Percentiles rank a stretch among this genome's conserved stretches.
Evolutionary conservation across 2,329 filamentous ascomycete genomes (phyloP).

Genomic region (Coniella lustricola): DNA sequence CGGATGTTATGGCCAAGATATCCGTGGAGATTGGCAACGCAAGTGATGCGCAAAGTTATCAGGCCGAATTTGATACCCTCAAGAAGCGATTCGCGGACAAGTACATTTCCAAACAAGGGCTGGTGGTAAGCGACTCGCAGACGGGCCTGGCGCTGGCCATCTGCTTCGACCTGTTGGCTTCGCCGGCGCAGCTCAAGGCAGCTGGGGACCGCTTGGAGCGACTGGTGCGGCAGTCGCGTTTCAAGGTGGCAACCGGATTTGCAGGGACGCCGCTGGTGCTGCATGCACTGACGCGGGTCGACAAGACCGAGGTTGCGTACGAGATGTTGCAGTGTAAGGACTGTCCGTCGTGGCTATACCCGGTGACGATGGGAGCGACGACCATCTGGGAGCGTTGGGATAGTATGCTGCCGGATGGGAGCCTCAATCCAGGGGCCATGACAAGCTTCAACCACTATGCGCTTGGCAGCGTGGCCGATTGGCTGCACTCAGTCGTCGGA

Average conservation of each 20-base stretch:
- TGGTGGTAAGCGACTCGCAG: conserved; percentile 22
- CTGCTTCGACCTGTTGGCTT: conserved; percentile 19
- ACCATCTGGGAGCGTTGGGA: conserved; percentile 38
- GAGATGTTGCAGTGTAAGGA: conserved; percentile 39
- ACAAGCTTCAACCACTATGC: conserved; percentile 37
- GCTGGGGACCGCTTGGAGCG: conserved; percentile 16
- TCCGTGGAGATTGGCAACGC: conserved; percentile 19
- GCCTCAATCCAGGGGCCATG: conserved; percentile 32
- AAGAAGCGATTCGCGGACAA: conserved; percentile 22
- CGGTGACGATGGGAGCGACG: conserved; percentile 31
- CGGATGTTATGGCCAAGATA: conserved; percentile 22
- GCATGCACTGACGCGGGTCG: conserved; percentile 19
- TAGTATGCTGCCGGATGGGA: conserved; percentile 29
- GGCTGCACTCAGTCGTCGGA: conserved; percentile 29
- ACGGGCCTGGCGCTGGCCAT: conserved; percentile 23
- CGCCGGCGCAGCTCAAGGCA: background rate
- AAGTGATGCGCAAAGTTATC: conserved; percentile 19
- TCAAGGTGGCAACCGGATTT: conserved; percentile 12
- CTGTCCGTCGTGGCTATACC: conserved; percentile 32
- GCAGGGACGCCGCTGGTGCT: conserved; percentile 15
- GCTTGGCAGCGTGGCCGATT: conserved; percentile 31
- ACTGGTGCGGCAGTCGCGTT: conserved; percentile 8
- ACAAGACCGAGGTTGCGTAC: conserved; percentile 31
- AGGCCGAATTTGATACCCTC: conserved; percentile 17
- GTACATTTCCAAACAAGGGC: conserved; percentile 20